A percentile compares a stretch with the other conserved stretches of the same genome.
phyloP scores from a whole-genome alignment of 2,329 filamentous ascomycete species.

The Nakataea oryzae region DNA sequence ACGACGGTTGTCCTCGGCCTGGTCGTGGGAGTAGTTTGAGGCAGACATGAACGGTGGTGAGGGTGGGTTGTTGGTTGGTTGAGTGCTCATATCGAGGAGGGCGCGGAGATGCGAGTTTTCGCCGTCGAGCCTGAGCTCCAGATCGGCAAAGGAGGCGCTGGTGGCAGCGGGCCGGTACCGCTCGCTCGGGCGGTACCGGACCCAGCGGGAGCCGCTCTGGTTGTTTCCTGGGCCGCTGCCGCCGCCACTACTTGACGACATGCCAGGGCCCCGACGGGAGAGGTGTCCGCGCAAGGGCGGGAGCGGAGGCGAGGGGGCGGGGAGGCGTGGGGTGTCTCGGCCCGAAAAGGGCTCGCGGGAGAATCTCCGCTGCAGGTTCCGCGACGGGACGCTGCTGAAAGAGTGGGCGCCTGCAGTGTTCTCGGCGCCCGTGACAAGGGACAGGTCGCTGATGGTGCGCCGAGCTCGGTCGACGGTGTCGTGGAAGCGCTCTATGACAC shows the following conservation, averaged over 20 bases:
- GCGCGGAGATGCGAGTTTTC: slow-evolving; percentile 32
- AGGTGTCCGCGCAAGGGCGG: slow-evolving; percentile 20
- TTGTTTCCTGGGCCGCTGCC: background rate
- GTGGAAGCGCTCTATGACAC: slow-evolving; percentile 29
- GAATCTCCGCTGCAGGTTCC: slow-evolving; percentile 23
- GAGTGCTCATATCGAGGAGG: slow-evolving; percentile 24
- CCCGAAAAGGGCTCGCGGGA: slow-evolving; percentile 19
- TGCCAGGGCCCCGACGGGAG: slow-evolving; percentile 12
- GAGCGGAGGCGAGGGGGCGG: slow-evolving; percentile 17
- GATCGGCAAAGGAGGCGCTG: slow-evolving; percentile 21
- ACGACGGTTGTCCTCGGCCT: slow-evolving; percentile 37
- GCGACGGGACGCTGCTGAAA: slow-evolving; percentile 14
- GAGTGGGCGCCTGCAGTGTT: background rate
- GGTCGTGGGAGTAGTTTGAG: slow-evolving; percentile 17
- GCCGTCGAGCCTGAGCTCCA: slow-evolving; percentile 28
- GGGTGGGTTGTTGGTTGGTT: slow-evolving; percentile 15
- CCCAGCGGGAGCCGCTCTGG: slow-evolving; percentile 6
- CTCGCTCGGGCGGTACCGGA: slow-evolving; percentile 15
- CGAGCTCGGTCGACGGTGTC: slow-evolving; percentile 7
- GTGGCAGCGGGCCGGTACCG: slow-evolving; percentile 7
- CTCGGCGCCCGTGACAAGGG: background rate
- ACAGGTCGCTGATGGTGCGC: background rate
- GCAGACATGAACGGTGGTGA: slow-evolving; percentile 22
- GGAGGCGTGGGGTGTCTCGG: slow-evolving; percentile 13
- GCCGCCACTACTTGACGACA: slow-evolving; percentile 13